A percentile compares a stretch with the other conserved stretches of the same genome.
These are phyloP conservation scores for Grosmannia clavigera DNA, from an alignment of 2,329 filamentous ascomycete genomes.

Conservation along the genomic window DNA sequence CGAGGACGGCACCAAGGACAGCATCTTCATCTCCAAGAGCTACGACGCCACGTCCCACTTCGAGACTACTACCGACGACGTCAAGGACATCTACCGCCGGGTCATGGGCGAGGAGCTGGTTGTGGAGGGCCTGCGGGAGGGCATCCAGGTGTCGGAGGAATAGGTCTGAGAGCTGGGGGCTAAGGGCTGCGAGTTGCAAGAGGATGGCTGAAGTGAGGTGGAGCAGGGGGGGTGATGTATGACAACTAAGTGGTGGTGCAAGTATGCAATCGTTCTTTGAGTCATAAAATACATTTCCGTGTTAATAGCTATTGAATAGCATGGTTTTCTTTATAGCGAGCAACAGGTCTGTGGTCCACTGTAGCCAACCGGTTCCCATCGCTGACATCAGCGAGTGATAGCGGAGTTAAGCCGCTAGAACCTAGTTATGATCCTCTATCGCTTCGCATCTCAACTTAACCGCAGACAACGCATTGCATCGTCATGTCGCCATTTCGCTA, in stretches of 20 bases:
- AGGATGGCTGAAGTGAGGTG: neutral
- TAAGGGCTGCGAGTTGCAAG: neutral
- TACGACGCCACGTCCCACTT: constrained; percentile 98
- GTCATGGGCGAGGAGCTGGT: constrained; percentile 74
- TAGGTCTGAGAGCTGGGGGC: constrained; percentile 20
- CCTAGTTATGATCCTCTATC: neutral
- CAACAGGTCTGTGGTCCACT: neutral
- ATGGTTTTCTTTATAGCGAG: neutral
- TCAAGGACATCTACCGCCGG: constrained; percentile 83
- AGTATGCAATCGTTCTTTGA: neutral
- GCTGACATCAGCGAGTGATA: neutral
- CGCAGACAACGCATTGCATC: neutral
- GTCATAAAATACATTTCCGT: neutral
- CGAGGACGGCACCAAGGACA: constrained; percentile 70
- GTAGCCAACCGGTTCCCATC: too few species aligned
- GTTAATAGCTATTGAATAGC: neutral
- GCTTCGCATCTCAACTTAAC: too few species aligned
- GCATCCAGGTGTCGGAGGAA: constrained; percentile 60
- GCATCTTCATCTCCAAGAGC: constrained; percentile 96
- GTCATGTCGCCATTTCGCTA: neutral
- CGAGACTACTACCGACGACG: constrained; percentile 82
- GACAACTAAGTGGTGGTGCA: neutral
- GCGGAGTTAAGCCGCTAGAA: neutral
- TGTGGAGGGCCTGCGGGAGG: constrained; percentile 77
- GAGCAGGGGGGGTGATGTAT: neutral